Conservation (phyloP, 495 filamentous ascomycete genomes). For the Xylaria bambusicola region DNA sequence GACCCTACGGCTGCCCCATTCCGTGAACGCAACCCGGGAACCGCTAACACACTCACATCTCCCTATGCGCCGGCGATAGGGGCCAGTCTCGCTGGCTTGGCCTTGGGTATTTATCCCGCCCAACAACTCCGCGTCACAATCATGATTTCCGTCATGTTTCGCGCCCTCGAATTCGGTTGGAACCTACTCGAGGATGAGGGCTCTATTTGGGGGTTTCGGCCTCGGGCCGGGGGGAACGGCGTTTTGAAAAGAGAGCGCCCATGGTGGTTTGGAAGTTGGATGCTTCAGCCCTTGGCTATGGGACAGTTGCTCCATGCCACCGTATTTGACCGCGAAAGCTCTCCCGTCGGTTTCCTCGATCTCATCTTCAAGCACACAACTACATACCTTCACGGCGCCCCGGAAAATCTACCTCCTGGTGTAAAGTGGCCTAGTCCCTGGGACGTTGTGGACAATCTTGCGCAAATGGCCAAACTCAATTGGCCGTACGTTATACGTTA, state of each 20-base stretch:
- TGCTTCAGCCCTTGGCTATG: slow-evolving; percentile 88
- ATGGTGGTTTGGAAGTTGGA: slow-evolving; percentile 95
- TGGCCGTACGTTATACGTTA: slow-evolving; percentile 80
- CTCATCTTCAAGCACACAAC: slow-evolving; percentile 73
- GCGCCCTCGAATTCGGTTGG: slow-evolving; percentile 83
- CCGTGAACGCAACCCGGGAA: slow-evolving; percentile 75
- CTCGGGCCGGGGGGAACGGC: slow-evolving; percentile 38
- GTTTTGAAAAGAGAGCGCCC: slow-evolving; percentile 52
- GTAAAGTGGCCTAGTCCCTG: slow-evolving; percentile 74
- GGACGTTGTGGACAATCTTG: slow-evolving; percentile 78
- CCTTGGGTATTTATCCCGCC: slow-evolving; percentile 75
- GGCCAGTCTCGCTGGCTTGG: slow-evolving; percentile 80
- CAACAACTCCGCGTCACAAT: slow-evolving; percentile 77
- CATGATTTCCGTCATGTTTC: slow-evolving; percentile 75
- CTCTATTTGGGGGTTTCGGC: slow-evolving; percentile 64
- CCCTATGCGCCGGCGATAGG: slow-evolving; percentile 83
- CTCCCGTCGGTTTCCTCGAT: slow-evolving; percentile 70
- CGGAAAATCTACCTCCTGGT: slow-evolving; percentile 63
- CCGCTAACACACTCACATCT: slow-evolving; percentile 73
- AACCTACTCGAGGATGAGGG: slow-evolving; percentile 80
- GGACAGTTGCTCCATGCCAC: slow-evolving; percentile 90
- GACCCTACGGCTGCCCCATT: slow-evolving; percentile 74
- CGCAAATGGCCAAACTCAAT: slow-evolving; percentile 73
- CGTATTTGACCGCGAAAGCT: slow-evolving; percentile 89
- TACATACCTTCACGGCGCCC: slow-evolving; percentile 75